phyloP scores from a whole-genome alignment of 2,329 filamentous ascomycete species.

The Beauveria scarabaeidicola region DNA sequence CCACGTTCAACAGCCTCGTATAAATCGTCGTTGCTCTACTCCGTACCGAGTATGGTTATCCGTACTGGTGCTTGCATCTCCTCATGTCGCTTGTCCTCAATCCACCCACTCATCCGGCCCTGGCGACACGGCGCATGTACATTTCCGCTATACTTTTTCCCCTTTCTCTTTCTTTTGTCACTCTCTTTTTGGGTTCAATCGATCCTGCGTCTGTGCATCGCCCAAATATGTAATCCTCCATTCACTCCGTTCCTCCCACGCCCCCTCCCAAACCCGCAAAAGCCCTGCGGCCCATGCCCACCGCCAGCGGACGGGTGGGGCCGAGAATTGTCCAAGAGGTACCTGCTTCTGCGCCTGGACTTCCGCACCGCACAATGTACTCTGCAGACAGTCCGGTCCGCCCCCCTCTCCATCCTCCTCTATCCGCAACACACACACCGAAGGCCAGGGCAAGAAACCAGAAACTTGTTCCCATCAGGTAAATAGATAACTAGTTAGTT shows the following conservation, averaged over 20 bases:
- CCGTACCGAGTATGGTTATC: no score
- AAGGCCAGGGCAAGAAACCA: background rate
- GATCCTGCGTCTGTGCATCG: background rate
- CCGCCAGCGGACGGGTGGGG: background rate
- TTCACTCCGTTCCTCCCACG: background rate
- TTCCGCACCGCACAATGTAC: background rate
- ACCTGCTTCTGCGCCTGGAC: background rate
- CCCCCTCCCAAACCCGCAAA: background rate
- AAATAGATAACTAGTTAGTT: no score
- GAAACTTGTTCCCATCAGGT: no score
- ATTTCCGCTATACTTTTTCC: background rate
- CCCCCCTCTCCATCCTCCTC: background rate
- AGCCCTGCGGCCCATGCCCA: background rate
- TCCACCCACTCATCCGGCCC: background rate
- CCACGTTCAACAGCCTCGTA: no score
- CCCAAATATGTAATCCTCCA: background rate
- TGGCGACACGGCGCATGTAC: background rate
- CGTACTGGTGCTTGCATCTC: no score
- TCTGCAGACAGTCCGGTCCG: background rate
- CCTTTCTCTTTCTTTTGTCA: background rate
- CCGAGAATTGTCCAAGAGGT: background rate
- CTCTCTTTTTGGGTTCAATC: background rate
- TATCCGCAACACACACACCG: background rate
- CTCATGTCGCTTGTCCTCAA: background rate
- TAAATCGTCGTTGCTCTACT: no score